Base-by-base conservation (phyloP, 257 asterid genomes). In the Plectranthus barbatus region DNA sequence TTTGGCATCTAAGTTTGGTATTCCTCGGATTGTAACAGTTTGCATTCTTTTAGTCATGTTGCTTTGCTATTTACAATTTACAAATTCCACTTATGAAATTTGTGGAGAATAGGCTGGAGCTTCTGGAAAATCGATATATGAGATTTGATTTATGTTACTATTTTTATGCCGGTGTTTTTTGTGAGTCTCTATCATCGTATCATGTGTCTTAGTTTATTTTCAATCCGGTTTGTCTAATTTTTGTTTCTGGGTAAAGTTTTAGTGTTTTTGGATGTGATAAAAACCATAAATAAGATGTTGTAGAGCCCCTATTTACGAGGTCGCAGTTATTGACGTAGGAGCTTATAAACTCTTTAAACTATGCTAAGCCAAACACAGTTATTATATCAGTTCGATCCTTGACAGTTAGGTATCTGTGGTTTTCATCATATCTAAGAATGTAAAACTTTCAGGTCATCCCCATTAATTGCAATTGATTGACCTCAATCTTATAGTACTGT, bases 401-500 rank as follows among this genome's bases (percentile, higher is more conserved):
- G 10, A 12, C 56, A 51, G 11, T 10, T 5, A 12, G 37, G 37
- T 11, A 11, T 4, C 7, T 42, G 6, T n/a, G 19, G 17, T 4
- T 42, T n/a, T 13, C n/a, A n/a, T 52, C 21, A n/a, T 52, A 52
- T 53, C 21, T n/a, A n/a, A n/a, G n/a, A n/a, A n/a, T n/a, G n/a
- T n/a, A n/a, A n/a, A n/a, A n/a, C n/a, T n/a, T n/a, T n/a, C n/a
- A n/a, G n/a, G n/a, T n/a, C n/a, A n/a, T n/a, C n/a, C n/a, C n/a
- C n/a, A n/a, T n/a, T n/a, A n/a, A n/a, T n/a, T n/a, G n/a, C 59
- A 6, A 18, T 44, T 54, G 18, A 46, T 42, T 46, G 50, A 24
- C 56, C 44, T 40, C n/a, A 10, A 50, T 54, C 66, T 19, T 66
- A 17, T 52, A 60, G 50, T 44, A 39, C 64, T 52, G 39, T 64